phyloP scores from a whole-genome alignment of 2,329 filamentous ascomycete genomes.

The Trichoderma koningii region DNA sequence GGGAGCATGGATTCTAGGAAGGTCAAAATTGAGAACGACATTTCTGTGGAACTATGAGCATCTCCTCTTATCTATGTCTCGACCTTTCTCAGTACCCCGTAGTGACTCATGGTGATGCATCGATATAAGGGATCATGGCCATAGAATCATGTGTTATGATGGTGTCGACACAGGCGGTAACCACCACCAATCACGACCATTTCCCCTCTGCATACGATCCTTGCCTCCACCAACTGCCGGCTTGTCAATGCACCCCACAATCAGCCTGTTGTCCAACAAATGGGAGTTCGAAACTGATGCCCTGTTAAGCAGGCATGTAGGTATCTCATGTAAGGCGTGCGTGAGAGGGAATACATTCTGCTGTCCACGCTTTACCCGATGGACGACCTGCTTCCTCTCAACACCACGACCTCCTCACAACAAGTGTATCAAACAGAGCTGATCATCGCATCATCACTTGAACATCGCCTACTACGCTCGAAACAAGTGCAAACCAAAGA shows the following conservation, averaged over 20 bases:
- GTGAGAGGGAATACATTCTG: not conserved
- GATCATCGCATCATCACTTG: not conserved
- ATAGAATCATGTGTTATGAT: no score
- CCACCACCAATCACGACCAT: not conserved
- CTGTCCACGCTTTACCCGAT: not conserved
- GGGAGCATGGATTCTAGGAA: not conserved
- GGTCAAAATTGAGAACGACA: not conserved
- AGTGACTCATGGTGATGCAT: no score
- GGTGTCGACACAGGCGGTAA: not conserved
- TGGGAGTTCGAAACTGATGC: not conserved
- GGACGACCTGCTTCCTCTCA: not conserved
- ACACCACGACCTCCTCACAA: not conserved
- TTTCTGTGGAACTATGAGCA: not conserved
- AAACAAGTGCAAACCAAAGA: not conserved
- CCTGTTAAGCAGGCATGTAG: no score
- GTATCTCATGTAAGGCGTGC: no score
- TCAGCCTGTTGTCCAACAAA: constrained; percentile 9
- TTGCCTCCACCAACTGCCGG: not conserved
- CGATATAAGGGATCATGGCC: not conserved
- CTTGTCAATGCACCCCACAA: not conserved
- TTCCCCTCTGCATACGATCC: not conserved
- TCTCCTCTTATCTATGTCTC: not conserved
- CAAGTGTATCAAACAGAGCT: not conserved
- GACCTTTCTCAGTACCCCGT: no score
- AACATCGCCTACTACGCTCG: not conserved